These are phyloP conservation scores for Chaetomium olivaceum DNA, from an alignment of 2,329 filamentous ascomycete species.

Conservation along the genomic window DNA sequence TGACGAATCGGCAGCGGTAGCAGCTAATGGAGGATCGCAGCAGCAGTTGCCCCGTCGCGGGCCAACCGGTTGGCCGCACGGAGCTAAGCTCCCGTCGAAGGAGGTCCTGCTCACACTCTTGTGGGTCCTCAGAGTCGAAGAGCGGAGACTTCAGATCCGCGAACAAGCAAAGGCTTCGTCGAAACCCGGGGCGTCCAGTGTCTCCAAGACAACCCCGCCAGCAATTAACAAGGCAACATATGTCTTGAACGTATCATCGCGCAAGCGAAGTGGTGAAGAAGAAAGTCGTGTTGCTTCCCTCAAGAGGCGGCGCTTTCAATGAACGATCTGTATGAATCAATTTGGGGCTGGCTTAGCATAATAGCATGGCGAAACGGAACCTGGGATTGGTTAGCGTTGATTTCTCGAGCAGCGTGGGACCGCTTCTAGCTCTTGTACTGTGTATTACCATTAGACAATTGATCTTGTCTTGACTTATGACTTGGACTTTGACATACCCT, in stretches of 20 bases:
- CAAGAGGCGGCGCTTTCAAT: slow-evolving; percentile 15
- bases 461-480: slow-evolving; percentile 8
- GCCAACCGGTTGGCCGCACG: slow-evolving; percentile 38
- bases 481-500: not conserved
- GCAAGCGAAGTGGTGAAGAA: slow-evolving; percentile 25
- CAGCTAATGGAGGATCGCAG: slow-evolving; percentile 32
- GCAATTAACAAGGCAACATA: slow-evolving; percentile 20
- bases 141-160: slow-evolving; percentile 39
- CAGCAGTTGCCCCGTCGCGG: slow-evolving; percentile 28
- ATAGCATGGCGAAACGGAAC: slow-evolving; percentile 7
- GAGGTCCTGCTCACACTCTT: slow-evolving; percentile 51
- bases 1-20: slow-evolving; percentile 37
- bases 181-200: slow-evolving; percentile 29
- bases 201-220: slow-evolving; percentile 28
- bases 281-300: not conserved
- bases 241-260: slow-evolving; percentile 31
- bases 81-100: slow-evolving; percentile 46
- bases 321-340: slow-evolving; percentile 23
- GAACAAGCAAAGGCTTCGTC: slow-evolving; percentile 26
- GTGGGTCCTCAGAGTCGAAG: slow-evolving; percentile 49
- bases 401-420: slow-evolving; percentile 1
- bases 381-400: slow-evolving; percentile 10
- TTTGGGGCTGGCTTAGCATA: slow-evolving; percentile 16
- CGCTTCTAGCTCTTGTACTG: slow-evolving; percentile 9
- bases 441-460: slow-evolving; percentile 16